Evolutionary conservation across 768 basidiomycete genomes (phyloP), one percentile per base, ranked within the genome.

Genomic region (Butyriboletus loyo): DNA sequence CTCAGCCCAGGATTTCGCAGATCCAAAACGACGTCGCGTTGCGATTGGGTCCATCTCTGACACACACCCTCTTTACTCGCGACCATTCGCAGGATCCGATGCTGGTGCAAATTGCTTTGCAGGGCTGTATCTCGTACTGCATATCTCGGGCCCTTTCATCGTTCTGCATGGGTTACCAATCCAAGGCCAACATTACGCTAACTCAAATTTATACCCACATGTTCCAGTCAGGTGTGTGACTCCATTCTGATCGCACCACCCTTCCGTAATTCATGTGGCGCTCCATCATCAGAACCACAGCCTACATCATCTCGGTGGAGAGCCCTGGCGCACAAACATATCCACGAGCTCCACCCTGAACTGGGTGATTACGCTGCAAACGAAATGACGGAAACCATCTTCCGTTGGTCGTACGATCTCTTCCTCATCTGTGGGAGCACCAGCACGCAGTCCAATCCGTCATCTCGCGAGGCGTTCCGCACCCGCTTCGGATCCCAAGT

Each of bases 231-330:
- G 83, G 84, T 83, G 56, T 48, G 76, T 71, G 31, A 24, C 37
- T 39, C 25, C 31, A 8, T 48, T 31, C 30, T 36, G 22, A 25
- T 37, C 28, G 46, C 34, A 6, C 44, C 41, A 25, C 38, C 2
- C 22, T 52, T 43, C 25, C 51, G 48, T 55, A 36, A 53, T 46
- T 71, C 45, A 66, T 48, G 17, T 42, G 34, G 19, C 27, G 28
- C 35, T 28, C 50, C 15, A 50, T 57, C 41, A 38, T 39, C 60
- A 82, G 88, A 89, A 65, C 84, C 86, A 25, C 88, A 91, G 65
- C 86, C 88, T 5, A 86, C 83, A 0, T 86, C 87, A 2, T 83
- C 86, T 1, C 82, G 85, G 61, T 91, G 88, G 88, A 78, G 88
- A 42, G 80, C 87, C 0, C 71, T 91, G 38, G 82, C 88, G 1